Percentiles rank a stretch among this genome's conserved stretches.
phyloP scores from a whole-genome alignment of 306 rosid species.

The Cicer cuneatum region DNA sequence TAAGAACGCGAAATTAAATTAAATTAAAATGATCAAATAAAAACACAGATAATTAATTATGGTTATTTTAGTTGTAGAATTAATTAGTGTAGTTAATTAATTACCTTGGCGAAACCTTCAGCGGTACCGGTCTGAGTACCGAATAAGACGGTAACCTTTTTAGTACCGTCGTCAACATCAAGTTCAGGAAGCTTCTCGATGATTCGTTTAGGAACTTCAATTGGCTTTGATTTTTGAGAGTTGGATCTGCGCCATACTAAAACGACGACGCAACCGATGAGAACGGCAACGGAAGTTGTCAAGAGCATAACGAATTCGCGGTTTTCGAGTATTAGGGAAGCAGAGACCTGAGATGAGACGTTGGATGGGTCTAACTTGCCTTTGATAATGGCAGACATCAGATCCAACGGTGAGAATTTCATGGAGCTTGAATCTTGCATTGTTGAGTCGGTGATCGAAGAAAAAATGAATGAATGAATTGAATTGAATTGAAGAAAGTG shows the following conservation, averaged over 20 bases:
- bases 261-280: conserved; percentile 81
- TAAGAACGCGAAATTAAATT: conserved; percentile 3
- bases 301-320: conserved; percentile 67
- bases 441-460: background rate
- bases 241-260: conserved; percentile 81
- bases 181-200: conserved; percentile 50
- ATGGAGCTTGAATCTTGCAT: conserved; percentile 76
- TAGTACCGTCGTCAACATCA: conserved; percentile 79
- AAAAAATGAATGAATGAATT: background rate
- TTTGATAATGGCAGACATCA: conserved; percentile 78
- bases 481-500: conserved; percentile 24
- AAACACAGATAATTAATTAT: background rate
- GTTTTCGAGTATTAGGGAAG: conserved; percentile 67
- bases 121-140: conserved; percentile 99
- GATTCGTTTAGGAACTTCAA: conserved; percentile 61
- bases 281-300: conserved; percentile 85
- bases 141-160: conserved; percentile 85
- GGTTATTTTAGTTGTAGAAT: background rate
- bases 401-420: conserved; percentile 88
- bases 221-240: conserved; percentile 44
- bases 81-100: too few relatives aligned
- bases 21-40: background rate
- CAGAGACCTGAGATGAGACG: conserved; percentile 56
- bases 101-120: conserved; percentile 94
- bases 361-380: conserved; percentile 77